Percentiles rank a stretch among this genome's conserved stretches.
These are phyloP conservation scores for Cylindrotheca fusiformis DNA, from an alignment of 108 stramenopile genomes.

Conservation along the genomic window DNA sequence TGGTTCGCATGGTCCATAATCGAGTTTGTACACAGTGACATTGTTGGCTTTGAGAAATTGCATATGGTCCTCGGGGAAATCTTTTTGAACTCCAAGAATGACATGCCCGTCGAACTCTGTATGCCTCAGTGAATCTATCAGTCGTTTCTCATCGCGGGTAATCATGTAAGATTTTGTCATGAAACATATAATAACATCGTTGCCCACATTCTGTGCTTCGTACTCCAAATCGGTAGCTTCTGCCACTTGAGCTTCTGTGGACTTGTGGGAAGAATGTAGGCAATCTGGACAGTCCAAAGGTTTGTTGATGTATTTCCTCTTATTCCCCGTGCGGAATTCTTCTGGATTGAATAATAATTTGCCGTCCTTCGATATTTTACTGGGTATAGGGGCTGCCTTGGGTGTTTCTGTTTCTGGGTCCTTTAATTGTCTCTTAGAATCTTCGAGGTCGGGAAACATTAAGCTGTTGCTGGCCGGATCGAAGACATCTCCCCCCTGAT, in stretches of 20 bases:
- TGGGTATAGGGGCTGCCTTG: background rate
- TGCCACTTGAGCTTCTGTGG: background rate
- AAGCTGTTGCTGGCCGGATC: background rate
- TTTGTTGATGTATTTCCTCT: background rate
- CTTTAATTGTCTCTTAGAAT: background rate
- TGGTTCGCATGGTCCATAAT: background rate
- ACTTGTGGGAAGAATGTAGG: background rate
- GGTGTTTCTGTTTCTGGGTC: background rate
- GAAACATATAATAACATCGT: slow-evolving; percentile 2
- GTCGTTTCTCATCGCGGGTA: slow-evolving; percentile 4
- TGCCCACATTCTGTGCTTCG: background rate
- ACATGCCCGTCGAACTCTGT: slow-evolving; percentile 52
- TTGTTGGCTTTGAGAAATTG: background rate
- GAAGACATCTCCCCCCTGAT: background rate
- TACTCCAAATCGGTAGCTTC: background rate
- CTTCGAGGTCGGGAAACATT: background rate
- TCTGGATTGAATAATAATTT: background rate
- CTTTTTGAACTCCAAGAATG: slow-evolving; percentile 34
- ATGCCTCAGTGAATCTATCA: slow-evolving; percentile 41
- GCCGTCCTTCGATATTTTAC: background rate
- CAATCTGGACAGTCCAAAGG: background rate
- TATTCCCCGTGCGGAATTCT: slow-evolving; percentile 7
- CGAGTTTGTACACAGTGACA: background rate
- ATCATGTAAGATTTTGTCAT: background rate
- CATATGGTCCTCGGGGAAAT: slow-evolving; percentile 3